These are phyloP conservation scores for Zygosaccharomyces sapae DNA, from an alignment of 1,139 yeast genomes.

Conservation along the genomic window DNA sequence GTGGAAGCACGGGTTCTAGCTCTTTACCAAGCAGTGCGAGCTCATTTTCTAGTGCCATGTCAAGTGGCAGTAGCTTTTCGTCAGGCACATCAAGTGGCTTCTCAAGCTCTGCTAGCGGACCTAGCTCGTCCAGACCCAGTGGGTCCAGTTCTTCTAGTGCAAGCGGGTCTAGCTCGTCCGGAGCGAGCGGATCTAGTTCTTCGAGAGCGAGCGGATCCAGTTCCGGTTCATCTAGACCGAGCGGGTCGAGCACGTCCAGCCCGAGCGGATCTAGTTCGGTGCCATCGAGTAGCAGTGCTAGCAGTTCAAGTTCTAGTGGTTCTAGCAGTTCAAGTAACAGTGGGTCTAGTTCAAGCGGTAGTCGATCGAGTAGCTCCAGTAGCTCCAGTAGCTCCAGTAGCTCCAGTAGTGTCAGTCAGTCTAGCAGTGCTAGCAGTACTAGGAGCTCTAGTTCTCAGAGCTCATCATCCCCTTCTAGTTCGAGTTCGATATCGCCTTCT, in stretches of 20 bases:
- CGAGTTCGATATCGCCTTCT: slow-evolving; percentile 4
- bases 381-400: not conserved
- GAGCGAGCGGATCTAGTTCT: too few relatives aligned
- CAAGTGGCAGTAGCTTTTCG: slow-evolving; percentile 1
- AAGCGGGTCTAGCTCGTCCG: not conserved
- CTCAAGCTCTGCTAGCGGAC: not conserved
- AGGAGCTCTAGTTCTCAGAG: slow-evolving; percentile 5
- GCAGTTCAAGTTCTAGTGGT: not conserved
- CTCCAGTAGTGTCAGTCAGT: not conserved
- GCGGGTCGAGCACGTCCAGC: too few relatives aligned
- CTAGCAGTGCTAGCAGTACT: too few relatives aligned
- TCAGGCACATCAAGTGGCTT: slow-evolving; percentile 4
- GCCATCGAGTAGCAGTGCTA: too few relatives aligned
- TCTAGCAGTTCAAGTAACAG: not conserved
- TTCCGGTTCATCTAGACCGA: too few relatives aligned
- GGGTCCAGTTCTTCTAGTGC: not conserved
- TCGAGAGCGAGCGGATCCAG: too few relatives aligned
- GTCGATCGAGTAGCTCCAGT: not conserved
- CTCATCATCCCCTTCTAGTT: slow-evolving; percentile 6
- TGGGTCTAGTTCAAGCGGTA: not conserved
- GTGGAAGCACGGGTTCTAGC: not conserved
- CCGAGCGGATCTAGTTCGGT: not conserved
- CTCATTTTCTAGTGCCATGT: not conserved
- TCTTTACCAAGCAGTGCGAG: not conserved
- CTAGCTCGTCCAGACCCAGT: not conserved